phyloP scores from a whole-genome alignment of 495 filamentous ascomycete genomes.

The Penicillium paradoxum region DNA sequence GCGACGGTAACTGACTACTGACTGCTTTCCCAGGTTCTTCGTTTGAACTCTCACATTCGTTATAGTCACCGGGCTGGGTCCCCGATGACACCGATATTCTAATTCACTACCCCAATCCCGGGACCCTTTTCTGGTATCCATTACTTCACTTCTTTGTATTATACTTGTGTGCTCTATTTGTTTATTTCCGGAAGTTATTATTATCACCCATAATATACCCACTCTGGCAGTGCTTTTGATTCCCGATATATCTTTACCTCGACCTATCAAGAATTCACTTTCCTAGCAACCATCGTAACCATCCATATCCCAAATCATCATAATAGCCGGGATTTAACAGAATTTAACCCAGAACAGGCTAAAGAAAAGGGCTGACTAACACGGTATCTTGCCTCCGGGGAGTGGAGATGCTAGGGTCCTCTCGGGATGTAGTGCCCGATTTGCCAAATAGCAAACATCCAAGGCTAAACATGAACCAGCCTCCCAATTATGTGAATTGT shows the following conservation, averaged over 20 bases:
- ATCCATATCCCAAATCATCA: background rate
- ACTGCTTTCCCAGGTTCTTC: constrained; percentile 4
- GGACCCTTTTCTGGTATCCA: constrained; percentile 1
- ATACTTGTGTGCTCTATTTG: background rate
- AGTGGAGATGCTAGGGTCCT: background rate
- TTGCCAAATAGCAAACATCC: background rate
- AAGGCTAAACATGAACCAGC: background rate
- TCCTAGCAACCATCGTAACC: background rate
- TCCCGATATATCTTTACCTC: background rate
- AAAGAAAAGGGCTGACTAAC: background rate
- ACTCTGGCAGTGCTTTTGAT: background rate
- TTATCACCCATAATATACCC: constrained; percentile 6
- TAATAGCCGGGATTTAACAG: background rate
- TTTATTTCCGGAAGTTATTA: background rate
- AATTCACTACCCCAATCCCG: constrained; percentile 2
- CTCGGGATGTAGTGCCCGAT: background rate
- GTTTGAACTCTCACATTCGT: background rate
- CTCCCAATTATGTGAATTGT: background rate
- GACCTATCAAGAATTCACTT: background rate
- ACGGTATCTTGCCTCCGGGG: background rate
- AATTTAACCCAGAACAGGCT: background rate
- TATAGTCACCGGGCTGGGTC: background rate
- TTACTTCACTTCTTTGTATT: background rate
- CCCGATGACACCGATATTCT: background rate
- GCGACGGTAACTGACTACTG: background rate